phyloP scores from a whole-genome alignment of 1,139 yeast species.

The Pichiaceae sp. region DNA sequence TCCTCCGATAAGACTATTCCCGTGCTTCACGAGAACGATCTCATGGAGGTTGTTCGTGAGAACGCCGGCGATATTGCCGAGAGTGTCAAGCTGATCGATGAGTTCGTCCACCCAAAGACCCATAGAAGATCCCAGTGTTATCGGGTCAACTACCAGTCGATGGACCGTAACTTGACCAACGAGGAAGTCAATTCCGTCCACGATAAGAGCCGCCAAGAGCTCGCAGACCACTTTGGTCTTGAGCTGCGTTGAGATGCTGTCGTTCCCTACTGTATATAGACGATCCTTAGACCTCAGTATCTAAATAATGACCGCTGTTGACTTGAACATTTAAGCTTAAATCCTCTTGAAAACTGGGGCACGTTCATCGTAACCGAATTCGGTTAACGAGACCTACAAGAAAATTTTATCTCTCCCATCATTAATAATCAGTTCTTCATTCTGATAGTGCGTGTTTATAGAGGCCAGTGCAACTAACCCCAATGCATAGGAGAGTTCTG shows the following conservation, averaged over 20 bases:
- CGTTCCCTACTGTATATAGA: conserved; percentile 1
- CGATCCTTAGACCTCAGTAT: neutral
- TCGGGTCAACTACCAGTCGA: conserved; percentile 85
- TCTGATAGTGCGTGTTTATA: too few species aligned
- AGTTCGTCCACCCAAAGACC: conserved; percentile 79
- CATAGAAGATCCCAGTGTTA: conserved; percentile 74
- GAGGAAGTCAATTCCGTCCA: conserved; percentile 72
- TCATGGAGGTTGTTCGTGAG: conserved; percentile 85
- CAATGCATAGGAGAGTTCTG: conserved; percentile 27
- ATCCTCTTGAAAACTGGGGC: too few species aligned
- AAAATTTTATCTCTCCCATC: neutral
- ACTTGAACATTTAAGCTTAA: too few species aligned
- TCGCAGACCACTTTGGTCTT: conserved; percentile 45
- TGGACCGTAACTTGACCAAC: conserved; percentile 87
- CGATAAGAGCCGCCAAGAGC: conserved; percentile 46
- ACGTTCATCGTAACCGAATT: too few species aligned
- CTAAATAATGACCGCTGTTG: too few species aligned
- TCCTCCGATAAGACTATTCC: conserved; percentile 16
- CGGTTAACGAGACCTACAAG: too few species aligned
- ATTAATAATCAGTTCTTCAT: neutral
- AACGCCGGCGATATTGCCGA: conserved; percentile 87
- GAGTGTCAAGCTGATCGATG: conserved; percentile 72
- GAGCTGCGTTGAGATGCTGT: conserved; percentile 41
- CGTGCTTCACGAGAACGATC: conserved; percentile 71
- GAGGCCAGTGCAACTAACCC: too few species aligned